Evolutionary conservation across 345 rosid species (phyloP).

Genomic region (Salix brachista): DNA sequence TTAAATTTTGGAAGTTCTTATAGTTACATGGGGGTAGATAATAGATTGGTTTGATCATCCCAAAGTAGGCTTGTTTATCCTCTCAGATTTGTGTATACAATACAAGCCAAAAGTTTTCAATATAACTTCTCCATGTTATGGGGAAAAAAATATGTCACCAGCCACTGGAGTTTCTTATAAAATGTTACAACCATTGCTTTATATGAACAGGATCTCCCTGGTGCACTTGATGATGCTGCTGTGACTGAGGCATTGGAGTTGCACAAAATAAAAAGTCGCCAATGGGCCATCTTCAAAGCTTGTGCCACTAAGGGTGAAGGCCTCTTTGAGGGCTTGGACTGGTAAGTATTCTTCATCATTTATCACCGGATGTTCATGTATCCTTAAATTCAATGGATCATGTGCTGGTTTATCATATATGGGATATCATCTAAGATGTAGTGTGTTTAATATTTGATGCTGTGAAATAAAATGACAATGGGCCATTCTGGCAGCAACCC

Average conservation of each 20-base stretch:
- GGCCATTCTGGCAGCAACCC: too few relatives aligned
- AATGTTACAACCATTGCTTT: background rate
- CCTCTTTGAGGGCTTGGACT: conserved; percentile 25
- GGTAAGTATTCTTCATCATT: conserved; percentile 14
- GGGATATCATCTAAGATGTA: background rate
- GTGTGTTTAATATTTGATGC: background rate
- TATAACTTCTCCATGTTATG: background rate
- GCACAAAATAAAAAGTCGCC: conserved; percentile 25
- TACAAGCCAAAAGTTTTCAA: background rate
- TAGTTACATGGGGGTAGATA: background rate
- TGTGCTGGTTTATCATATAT: background rate
- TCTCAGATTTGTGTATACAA: background rate
- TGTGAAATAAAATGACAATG: background rate
- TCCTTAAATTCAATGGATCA: background rate
- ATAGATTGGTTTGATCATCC: background rate
- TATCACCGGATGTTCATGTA: background rate
- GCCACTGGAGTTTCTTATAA: background rate
- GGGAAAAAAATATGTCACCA: background rate
- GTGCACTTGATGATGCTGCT: conserved; percentile 24
- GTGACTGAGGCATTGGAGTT: conserved; percentile 27
- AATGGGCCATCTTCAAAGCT: conserved; percentile 30
- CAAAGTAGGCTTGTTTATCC: background rate
- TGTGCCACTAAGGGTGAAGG: conserved; percentile 29
- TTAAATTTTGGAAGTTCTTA: background rate
- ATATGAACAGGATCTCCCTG: conserved; percentile 16